Evolutionary conservation across 1,284 basidiomycete species (phyloP), one percentile per base, ranked within the genome.

Genomic region (Apiotrichum siamense): DNA sequence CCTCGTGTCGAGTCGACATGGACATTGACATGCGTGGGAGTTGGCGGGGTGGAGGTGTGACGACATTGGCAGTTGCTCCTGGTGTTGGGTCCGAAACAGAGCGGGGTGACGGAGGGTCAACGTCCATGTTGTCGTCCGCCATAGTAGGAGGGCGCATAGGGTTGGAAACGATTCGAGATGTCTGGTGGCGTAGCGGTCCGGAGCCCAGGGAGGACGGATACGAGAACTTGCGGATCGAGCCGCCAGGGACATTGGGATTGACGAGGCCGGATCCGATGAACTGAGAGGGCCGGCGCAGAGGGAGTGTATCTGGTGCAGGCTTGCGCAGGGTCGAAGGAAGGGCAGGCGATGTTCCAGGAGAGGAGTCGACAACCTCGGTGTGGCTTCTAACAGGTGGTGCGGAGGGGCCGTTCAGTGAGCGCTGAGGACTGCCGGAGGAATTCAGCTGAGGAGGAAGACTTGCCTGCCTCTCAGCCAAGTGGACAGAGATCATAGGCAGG

Each of bases 191-290:
- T 3, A 63, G 57, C 0, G 66, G 67, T 5, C 68, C 69, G 4
- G 61, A 64, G 15, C 69, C 67, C 1, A 73, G 59, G 0, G 61
- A 62, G 4, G 70, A 63, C 1, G 71, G 71, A 41, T 72, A 73
- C 1, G 69, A 68, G 1, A 68, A 63, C 58, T 64, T 62, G 10
- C 65, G 54, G 21, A 25, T 21, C 6, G 44, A 7, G 9, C 26
- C 33, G 29, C 15, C 25, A 7, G 44, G 17, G 3, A 26, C 10
- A 36, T 17, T 15, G 11, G 41, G 41, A 18, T 20, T 10, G 2
- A 13, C 3, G 5, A 43, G 26, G 3, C 41, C 39, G 27, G 18
- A n/a, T n/a, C n/a, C n/a, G n/a, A n/a, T n/a, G n/a, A n/a, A n/a
- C n/a, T n/a, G n/a, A 15, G 50, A 43, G 1, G 50, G 50, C 3